Conservation (phyloP, 495 filamentous ascomycete genomes). For the Penicillium lagena region DNA sequence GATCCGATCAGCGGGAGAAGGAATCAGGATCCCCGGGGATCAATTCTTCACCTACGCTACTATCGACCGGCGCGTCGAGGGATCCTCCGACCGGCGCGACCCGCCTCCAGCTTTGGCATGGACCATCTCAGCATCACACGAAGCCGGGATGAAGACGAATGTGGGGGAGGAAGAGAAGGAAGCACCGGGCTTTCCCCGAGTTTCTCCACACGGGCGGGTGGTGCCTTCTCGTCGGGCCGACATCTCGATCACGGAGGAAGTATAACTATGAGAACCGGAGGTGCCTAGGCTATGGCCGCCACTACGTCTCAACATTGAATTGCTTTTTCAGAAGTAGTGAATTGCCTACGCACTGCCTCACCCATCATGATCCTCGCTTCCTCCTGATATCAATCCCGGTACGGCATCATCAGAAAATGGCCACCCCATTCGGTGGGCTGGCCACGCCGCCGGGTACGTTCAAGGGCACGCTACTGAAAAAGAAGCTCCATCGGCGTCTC, state of each 20-base stretch:
- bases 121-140: constrained; percentile 12
- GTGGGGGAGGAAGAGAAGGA: background rate
- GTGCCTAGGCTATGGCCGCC: no score
- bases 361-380: no score
- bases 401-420: constrained; percentile 30
- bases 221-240: no score
- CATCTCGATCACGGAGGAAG: no score
- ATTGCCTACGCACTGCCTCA: no score
- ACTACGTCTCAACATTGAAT: background rate
- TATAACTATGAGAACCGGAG: no score
- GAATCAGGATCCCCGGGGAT: background rate
- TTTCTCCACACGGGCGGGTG: no score
- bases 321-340: background rate
- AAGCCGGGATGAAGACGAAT: background rate
- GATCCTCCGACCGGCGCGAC: constrained; percentile 15
- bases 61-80: constrained; percentile 18
- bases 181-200: no score
- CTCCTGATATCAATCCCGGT: background rate
- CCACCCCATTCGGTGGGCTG: constrained; percentile 46
- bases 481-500: constrained; percentile 41
- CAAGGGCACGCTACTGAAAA: constrained; percentile 49
- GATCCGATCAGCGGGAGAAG: background rate
- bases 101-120: constrained; percentile 13
- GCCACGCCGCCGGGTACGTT: constrained; percentile 50
- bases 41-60: constrained; percentile 20